A percentile compares a stretch with the other conserved stretches of the same genome.
Conservation (phyloP, 768 basidiomycete genomes). For the Gelatoporia subvermispora region DNA sequence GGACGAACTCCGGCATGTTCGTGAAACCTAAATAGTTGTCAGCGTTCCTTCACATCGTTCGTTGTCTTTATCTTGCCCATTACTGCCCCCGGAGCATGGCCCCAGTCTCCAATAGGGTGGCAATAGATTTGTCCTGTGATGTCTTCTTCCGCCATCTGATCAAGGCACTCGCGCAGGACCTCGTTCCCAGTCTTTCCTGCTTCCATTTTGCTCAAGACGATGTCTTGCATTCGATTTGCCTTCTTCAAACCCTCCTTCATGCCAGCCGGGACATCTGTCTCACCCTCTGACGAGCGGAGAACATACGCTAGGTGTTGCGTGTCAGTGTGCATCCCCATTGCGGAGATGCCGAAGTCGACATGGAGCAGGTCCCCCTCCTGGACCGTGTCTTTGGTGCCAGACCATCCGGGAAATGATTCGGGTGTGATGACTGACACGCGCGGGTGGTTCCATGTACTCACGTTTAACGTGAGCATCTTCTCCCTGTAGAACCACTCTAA, state of each 20-base stretch:
- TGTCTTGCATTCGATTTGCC: slow-evolving; percentile 49
- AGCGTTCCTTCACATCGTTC: not conserved
- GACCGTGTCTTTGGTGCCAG: slow-evolving; percentile 35
- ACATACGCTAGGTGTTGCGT: slow-evolving; percentile 55
- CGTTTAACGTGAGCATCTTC: slow-evolving; percentile 41
- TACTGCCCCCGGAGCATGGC: slow-evolving; percentile 47
- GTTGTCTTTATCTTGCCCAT: slow-evolving; percentile 33
- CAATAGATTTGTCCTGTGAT: slow-evolving; percentile 47
- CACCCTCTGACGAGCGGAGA: slow-evolving; percentile 34
- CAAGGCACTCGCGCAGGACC: slow-evolving; percentile 36
- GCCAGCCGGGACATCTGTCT: slow-evolving; percentile 38
- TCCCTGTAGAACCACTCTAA: slow-evolving; percentile 52
- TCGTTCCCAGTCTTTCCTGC: slow-evolving; percentile 43
- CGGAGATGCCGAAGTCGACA: slow-evolving; percentile 51
- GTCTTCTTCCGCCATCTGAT: slow-evolving; percentile 40
- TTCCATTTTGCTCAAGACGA: slow-evolving; percentile 39
- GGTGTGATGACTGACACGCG: slow-evolving; percentile 41
- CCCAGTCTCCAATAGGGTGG: slow-evolving; percentile 55
- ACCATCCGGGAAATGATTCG: slow-evolving; percentile 39
- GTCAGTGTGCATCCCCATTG: slow-evolving; percentile 52
- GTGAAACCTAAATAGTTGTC: slow-evolving; percentile 32
- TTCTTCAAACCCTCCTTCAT: slow-evolving; percentile 40
- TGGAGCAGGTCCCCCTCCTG: slow-evolving; percentile 47
- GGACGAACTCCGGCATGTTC: slow-evolving; percentile 40
- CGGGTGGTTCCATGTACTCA: slow-evolving; percentile 50